Evolutionary conservation across 495 filamentous ascomycete genomes (phyloP), one percentile per base, ranked within the genome.

Genomic region (Cenococcum geophilum): DNA sequence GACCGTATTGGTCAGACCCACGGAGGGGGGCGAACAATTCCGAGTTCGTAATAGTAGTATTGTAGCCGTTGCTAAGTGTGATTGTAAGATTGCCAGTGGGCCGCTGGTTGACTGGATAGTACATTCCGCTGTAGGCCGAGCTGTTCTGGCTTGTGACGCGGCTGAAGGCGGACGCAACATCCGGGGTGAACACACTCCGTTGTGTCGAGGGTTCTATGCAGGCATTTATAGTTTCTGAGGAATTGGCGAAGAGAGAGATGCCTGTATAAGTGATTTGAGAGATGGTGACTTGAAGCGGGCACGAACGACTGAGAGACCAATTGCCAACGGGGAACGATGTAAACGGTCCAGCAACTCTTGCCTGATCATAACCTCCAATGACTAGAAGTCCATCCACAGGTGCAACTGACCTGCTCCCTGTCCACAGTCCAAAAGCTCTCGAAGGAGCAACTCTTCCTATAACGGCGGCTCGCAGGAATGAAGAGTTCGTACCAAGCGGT

Each of bases 11-110:
- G 18, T 53, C 50, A 25, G 50, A 53, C 14, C 50, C 50, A 4
- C 50, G 50, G 50, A 53, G 50, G 5, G 50, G 50, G 16, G 50
- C 50, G 50, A 53, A 53, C 16, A 53, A n/a, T 53, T 53, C 50
- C 1, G 4, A 20, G 50, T 53, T 53, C 20, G 50, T 16, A 16
- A 53, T 53, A 5, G 50, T 53, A 16, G 50, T 20, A 22, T 18
- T 18, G 18, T 53, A 53, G 18, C 50, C 50, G 50, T 53, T 53
- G 16, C 20, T 22, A 1, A 53, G 18, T 53, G 50, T 53, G 50
- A 53, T 53, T 18, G 16, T 16, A 16, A 53, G 14, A 27, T 53
- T n/a, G 1, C 50, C 50, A 16, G 50, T 53, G 4, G 50, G 50
- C 32, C 50, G 50, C 21, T 53, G 21, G 14, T 20, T 16, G 22